Evolutionary conservation across 805 yeast genomes (phyloP).

Genomic region (Metschnikowia chrysomelidarum): DNA sequence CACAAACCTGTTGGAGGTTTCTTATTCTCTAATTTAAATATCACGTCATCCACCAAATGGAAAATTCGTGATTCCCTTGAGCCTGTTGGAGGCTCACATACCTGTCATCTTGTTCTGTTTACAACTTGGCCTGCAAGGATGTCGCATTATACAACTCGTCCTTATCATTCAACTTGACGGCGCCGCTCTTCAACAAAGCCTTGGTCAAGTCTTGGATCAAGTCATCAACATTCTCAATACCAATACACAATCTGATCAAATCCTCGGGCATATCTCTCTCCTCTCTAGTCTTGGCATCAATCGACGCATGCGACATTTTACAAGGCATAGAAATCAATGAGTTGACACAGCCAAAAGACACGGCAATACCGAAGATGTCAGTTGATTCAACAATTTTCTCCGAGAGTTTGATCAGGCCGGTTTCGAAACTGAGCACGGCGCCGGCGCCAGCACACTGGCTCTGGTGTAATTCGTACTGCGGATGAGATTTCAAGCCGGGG

Average conservation of each 20-base stretch:
- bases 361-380: constrained; percentile 81
- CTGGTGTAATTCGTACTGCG: constrained; percentile 76
- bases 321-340: constrained; percentile 93
- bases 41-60: too few species aligned
- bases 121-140: constrained; percentile 29
- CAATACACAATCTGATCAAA: constrained; percentile 83
- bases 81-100: constrained; percentile 18
- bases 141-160: constrained; percentile 43
- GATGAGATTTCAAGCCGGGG: constrained; percentile 81
- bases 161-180: constrained; percentile 39
- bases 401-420: constrained; percentile 66
- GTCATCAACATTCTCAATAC: constrained; percentile 82
- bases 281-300: constrained; percentile 80
- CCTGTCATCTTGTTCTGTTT: constrained; percentile 2
- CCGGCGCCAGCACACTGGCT: constrained; percentile 83
- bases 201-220: constrained; percentile 74
- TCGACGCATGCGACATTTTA: constrained; percentile 95
- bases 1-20: constrained; percentile 19
- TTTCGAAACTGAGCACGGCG: constrained; percentile 85
- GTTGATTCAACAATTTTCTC: constrained; percentile 75
- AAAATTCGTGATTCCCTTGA: neutral
- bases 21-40: neutral
- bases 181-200: constrained; percentile 69
- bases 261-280: constrained; percentile 94
- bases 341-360: constrained; percentile 92